Evolutionary conservation across 805 yeast genomes (phyloP).

Genomic region (Candida berthetii): DNA sequence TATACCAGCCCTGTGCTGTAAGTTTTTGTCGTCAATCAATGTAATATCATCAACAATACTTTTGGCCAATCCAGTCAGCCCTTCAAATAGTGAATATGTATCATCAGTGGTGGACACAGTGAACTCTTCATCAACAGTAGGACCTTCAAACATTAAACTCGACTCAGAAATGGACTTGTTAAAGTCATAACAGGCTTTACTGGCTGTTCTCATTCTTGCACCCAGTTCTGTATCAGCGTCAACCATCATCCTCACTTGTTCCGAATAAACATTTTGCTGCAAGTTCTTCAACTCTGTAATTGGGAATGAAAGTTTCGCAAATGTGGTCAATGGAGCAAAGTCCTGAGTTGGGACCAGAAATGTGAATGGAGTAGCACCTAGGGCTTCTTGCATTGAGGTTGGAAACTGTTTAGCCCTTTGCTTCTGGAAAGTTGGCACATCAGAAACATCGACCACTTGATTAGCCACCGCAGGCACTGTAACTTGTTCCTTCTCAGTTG

Average conservation of each 20-base stretch:
- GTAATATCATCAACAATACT: background rate
- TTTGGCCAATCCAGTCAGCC: background rate
- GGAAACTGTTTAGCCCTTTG: slow-evolving; percentile 9
- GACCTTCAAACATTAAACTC: background rate
- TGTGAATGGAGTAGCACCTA: slow-evolving; percentile 28
- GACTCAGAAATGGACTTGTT: background rate
- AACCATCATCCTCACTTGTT: background rate
- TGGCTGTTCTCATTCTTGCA: background rate
- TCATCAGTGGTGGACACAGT: background rate
- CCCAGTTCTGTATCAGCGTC: background rate
- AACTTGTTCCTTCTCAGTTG: too few species aligned
- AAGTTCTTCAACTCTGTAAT: background rate
- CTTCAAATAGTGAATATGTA: background rate
- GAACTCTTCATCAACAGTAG: background rate
- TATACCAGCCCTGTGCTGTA: background rate
- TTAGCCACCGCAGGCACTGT: too few species aligned
- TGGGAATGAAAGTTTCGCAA: background rate
- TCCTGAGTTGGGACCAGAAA: slow-evolving; percentile 33
- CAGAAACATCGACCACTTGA: too few species aligned
- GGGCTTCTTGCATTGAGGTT: slow-evolving; percentile 16
- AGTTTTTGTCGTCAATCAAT: background rate
- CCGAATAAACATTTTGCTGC: background rate
- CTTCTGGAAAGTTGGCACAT: too few species aligned
- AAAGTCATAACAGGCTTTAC: background rate
- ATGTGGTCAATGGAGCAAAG: background rate